phyloP scores from a whole-genome alignment of 306 rosid genomes.

The Rubus idaeus region DNA sequence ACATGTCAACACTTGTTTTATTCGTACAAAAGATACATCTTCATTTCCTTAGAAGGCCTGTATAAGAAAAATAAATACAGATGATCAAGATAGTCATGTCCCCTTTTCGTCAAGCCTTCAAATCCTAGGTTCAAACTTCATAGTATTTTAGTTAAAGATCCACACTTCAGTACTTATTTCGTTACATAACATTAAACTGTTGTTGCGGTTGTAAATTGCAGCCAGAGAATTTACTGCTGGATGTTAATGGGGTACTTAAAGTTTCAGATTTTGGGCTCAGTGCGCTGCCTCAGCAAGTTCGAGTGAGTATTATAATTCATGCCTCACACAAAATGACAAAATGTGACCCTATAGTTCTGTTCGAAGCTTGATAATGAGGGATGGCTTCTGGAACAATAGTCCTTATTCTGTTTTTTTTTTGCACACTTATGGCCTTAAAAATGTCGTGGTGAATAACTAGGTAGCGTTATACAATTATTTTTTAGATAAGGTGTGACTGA shows the following conservation, averaged over 20 bases:
- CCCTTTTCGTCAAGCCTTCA: not conserved
- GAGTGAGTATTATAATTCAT: conserved; percentile 58
- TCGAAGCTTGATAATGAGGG: not conserved
- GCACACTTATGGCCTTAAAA: not conserved
- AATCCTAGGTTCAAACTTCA: not conserved
- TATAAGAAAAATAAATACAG: not conserved
- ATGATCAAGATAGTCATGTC: not conserved
- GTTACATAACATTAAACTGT: conserved; percentile 1
- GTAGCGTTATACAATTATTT: not conserved
- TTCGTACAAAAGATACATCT: not conserved
- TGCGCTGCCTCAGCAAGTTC: conserved; percentile 90
- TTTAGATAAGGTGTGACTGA: not conserved
- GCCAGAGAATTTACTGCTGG: conserved; percentile 93
- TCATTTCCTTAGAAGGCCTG: not conserved
- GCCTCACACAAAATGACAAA: not conserved
- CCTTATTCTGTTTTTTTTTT: not conserved
- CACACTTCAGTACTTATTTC: not conserved
- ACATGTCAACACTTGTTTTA: not conserved
- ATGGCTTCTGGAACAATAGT: not conserved
- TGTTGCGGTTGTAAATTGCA: conserved; percentile 38
- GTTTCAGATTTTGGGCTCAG: conserved; percentile 98
- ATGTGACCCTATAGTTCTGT: not conserved
- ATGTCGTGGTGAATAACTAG: not conserved
- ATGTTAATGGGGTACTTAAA: conserved; percentile 67
- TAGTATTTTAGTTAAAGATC: not conserved